Evolutionary conservation across 1,284 basidiomycete genomes (phyloP).

Genomic region (Taiwanofungus camphoratus): DNA sequence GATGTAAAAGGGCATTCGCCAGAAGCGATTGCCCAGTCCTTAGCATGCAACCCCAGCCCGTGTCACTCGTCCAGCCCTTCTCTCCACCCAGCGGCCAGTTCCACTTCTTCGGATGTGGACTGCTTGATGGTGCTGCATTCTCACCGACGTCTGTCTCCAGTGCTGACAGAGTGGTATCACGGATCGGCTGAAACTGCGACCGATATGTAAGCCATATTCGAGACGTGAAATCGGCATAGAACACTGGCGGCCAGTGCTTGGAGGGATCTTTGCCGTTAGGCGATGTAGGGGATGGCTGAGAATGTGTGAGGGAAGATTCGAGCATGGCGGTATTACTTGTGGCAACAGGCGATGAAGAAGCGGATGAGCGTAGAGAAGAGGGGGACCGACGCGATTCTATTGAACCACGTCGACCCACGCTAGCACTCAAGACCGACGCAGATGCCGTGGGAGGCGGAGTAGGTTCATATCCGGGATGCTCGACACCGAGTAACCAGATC

Average conservation of each 20-base stretch:
- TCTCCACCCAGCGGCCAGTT: conserved; percentile 51
- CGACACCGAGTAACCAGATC: conserved; percentile 82
- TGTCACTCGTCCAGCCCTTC: conserved; percentile 86
- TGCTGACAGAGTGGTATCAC: conserved; percentile 57
- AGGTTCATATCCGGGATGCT: conserved; percentile 69
- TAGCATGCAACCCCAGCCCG: conserved; percentile 98
- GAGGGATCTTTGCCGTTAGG: conserved; percentile 39
- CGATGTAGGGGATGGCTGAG: conserved; percentile 29
- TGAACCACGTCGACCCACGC: conserved; percentile 32
- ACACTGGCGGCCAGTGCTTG: conserved; percentile 69
- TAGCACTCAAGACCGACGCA: conserved; percentile 20
- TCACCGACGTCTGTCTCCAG: conserved; percentile 33
- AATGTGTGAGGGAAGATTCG: conserved; percentile 33
- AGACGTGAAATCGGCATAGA: conserved; percentile 88
- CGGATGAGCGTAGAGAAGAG: conserved; percentile 43
- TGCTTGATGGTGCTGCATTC: conserved; percentile 18
- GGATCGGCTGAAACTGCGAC: conserved; percentile 81
- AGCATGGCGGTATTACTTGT: conserved; percentile 12
- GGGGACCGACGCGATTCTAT: conserved; percentile 34
- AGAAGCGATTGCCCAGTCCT: conserved; percentile 91
- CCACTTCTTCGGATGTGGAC: conserved; percentile 40
- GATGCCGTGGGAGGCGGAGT: conserved; percentile 32
- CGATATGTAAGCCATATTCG: conserved; percentile 91
- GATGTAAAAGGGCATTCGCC: conserved; percentile 81
- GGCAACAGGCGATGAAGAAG: conserved; percentile 37